phyloP scores from a whole-genome alignment of 805 yeast species.

The Kuraishia capsulata region DNA sequence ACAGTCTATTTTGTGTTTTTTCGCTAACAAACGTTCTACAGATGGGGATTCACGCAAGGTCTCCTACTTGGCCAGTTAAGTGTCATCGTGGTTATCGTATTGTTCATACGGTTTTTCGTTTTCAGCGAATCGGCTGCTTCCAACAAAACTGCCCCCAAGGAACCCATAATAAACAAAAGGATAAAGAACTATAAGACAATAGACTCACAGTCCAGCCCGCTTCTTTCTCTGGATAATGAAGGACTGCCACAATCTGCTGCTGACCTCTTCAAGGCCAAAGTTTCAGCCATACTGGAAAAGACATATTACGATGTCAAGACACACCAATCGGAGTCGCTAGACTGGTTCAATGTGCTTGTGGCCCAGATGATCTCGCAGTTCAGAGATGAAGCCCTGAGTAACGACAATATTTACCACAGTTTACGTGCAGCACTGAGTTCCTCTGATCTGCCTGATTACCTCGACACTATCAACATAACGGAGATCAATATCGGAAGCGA shows the following conservation, averaged over 20 bases:
- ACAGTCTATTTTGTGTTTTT: too few species aligned
- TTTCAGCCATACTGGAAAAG: conserved; percentile 61
- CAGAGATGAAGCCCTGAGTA: conserved; percentile 77
- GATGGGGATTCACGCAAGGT: conserved; percentile 74
- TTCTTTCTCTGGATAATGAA: too few species aligned
- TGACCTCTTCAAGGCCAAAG: conserved; percentile 6
- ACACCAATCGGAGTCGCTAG: conserved; percentile 85
- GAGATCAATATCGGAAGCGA: conserved; percentile 93
- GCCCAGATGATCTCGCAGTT: conserved; percentile 87
- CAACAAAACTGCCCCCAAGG: neutral
- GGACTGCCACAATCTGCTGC: neutral
- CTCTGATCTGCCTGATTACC: conserved; percentile 67
- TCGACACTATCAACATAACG: conserved; percentile 69
- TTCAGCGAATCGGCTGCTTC: conserved; percentile 46
- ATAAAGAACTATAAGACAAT: neutral
- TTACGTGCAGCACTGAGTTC: conserved; percentile 56
- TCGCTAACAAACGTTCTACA: neutral
- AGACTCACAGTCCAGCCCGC: too few species aligned
- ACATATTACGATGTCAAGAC: conserved; percentile 86
- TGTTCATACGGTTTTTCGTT: conserved; percentile 68
- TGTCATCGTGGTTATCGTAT: conserved; percentile 51
- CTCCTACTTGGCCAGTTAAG: conserved; percentile 65
- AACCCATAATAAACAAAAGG: neutral
- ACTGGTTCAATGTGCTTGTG: conserved; percentile 92
- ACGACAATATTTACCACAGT: conserved; percentile 78